Evolutionary conservation across 2,329 filamentous ascomycete genomes (phyloP), one percentile per base, ranked within the genome.

Genomic region (Myotisia sp.): DNA sequence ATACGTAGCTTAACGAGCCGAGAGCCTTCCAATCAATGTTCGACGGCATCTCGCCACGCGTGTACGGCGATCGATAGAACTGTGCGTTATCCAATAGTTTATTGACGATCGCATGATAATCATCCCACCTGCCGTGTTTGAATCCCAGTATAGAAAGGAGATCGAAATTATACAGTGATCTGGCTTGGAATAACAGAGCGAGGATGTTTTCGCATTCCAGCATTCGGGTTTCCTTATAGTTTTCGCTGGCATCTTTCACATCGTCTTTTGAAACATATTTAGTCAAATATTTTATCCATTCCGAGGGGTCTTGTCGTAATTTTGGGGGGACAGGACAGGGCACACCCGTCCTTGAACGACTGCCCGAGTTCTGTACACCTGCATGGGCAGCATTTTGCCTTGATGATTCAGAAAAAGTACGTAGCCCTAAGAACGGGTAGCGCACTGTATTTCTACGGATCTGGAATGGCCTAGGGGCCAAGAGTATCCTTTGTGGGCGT

Each of bases 101-200:
- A 36, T 49, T 53, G 13, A 61, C 44, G 6, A 64, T 43, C 29
- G 50, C 47, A 34, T 60, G 42, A 18, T 61, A 60, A 10, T 52
- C 55, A 34, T 55, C 42, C 57, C 60, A 61, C 40, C 60, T 53
- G 17, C 53, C 49, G 38, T 55, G 42, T 12, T 49, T 44, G 27
- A 61, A 54, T 1, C 58, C 60, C 33, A 64, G 43, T 39, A 59
- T 52, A 7, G 46, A 44, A 24, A 65, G 40, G 21, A 63, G 44
- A 44, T 64, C 55, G 6, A 57, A 26, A 16, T 49, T 39, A 10
- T 41, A 42, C 14, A 44, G 31, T 8, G 27, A 35, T 20, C 52
- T 51, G 7, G 55, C 53, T 34, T 50, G 38, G 28, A 37, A 47
- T 21, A 62, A 41, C 12, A 56, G 40, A 8, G 45, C 46, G 19